These are phyloP conservation scores for Rhizopus stolonifer DNA, from an alignment of 371 early-diverging fungal species.

Conservation along the genomic window DNA sequence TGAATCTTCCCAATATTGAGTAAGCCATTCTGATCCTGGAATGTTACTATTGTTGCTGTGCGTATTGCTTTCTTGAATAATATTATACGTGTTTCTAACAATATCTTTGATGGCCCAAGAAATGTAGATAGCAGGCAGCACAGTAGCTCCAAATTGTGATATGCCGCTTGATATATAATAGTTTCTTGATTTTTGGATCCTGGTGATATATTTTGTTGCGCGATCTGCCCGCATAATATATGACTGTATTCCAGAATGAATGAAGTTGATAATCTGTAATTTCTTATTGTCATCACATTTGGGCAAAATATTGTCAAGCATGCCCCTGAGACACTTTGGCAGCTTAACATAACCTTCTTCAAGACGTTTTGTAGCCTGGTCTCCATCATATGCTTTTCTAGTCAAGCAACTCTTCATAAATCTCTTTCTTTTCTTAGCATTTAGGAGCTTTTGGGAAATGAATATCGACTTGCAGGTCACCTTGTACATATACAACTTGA, in stretches of 20 bases:
- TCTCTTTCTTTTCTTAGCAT: slow-evolving; percentile 2
- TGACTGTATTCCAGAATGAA: slow-evolving; percentile 18
- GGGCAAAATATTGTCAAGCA: slow-evolving; percentile 10
- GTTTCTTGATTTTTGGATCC: slow-evolving; percentile 14
- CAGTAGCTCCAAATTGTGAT: slow-evolving; percentile 14
- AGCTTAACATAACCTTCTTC: slow-evolving; percentile 7
- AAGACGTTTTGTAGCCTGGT: slow-evolving; percentile 13
- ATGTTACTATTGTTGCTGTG: slow-evolving; percentile 20
- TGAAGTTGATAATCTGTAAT: slow-evolving; percentile 6
- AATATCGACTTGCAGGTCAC: slow-evolving; percentile 1
- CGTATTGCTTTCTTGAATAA: slow-evolving; percentile 15
- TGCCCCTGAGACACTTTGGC: slow-evolving; percentile 10
- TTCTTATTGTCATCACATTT: not conserved
- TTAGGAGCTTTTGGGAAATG: slow-evolving; percentile 3
- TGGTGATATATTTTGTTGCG: slow-evolving; percentile 16
- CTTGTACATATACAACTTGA: not conserved
- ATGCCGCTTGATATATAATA: slow-evolving; percentile 18
- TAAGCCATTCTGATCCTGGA: slow-evolving; percentile 19
- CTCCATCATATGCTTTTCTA: slow-evolving; percentile 9
- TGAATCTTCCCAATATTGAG: slow-evolving; percentile 18
- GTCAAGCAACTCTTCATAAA: slow-evolving; percentile 5
- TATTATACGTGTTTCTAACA: slow-evolving; percentile 13
- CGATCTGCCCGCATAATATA: slow-evolving; percentile 16
- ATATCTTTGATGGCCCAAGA: slow-evolving; percentile 16
- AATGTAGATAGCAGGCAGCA: slow-evolving; percentile 11